Percentiles rank a stretch among this genome's conserved stretches.
phyloP scores from a whole-genome alignment of 1,284 basidiomycete genomes.

The Gymnopus androsaceus region DNA sequence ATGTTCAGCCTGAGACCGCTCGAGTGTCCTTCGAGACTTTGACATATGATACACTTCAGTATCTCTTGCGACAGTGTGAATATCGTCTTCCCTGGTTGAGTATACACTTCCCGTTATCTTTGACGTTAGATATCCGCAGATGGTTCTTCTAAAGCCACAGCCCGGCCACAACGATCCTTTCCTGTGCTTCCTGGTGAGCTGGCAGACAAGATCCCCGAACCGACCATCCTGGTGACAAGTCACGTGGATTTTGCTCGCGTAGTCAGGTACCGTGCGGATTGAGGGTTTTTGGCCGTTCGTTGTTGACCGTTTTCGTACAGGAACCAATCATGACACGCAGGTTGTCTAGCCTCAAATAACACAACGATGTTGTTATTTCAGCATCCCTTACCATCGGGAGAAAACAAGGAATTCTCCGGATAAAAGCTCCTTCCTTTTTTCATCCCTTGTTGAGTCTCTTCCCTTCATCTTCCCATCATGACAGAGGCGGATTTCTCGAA shows the following conservation, averaged over 20 bases:
- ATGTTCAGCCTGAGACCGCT: background rate
- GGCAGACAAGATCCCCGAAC: background rate
- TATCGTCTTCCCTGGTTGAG: background rate
- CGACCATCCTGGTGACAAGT: background rate
- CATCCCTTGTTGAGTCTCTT: background rate
- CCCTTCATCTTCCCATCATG: background rate
- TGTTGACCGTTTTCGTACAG: background rate
- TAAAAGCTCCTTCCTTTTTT: background rate
- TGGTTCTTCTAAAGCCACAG: background rate
- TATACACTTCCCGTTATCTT: background rate
- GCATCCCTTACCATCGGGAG: background rate
- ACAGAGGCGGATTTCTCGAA: background rate
- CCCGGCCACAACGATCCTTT: background rate
- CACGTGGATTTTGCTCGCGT: slow-evolving; percentile 5
- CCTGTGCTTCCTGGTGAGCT: background rate
- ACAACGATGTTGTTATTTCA: background rate
- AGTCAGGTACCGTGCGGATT: too few species aligned
- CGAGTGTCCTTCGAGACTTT: too few species aligned
- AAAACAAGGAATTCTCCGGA: background rate
- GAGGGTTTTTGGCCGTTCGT: slow-evolving; percentile 17
- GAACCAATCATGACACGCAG: slow-evolving; percentile 13
- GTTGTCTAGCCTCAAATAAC: background rate
- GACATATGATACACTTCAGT: too few species aligned
- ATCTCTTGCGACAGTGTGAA: too few species aligned
- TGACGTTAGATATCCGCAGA: background rate